Evolutionary conservation across 164 flowering plant genomes (phyloP).

Genomic region (Chimonanthus praecox): DNA sequence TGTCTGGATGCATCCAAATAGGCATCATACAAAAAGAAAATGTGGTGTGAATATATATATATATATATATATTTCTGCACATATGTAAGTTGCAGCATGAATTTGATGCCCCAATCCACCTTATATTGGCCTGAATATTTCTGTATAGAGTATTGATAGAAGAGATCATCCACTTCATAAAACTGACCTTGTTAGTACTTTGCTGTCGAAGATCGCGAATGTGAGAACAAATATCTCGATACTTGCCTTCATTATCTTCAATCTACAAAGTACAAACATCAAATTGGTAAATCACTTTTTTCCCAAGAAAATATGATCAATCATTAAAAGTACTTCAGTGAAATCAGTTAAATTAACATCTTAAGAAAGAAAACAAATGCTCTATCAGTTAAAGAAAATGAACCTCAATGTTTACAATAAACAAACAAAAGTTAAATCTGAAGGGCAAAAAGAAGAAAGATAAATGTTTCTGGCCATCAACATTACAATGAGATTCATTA

Average conservation of each 20-base stretch:
- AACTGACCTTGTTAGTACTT: constrained; percentile 65
- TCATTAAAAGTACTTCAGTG: neutral
- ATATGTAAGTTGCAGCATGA: too few relatives aligned
- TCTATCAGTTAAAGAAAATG: too few relatives aligned
- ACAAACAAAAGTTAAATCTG: too few relatives aligned
- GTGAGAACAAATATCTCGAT: constrained; percentile 24
- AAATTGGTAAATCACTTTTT: neutral
- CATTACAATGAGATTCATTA: too few relatives aligned
- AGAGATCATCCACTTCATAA: neutral
- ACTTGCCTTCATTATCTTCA: constrained; percentile 37
- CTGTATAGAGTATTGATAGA: neutral
- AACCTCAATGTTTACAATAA: too few relatives aligned
- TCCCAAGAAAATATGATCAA: constrained; percentile 1
- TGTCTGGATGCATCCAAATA: neutral
- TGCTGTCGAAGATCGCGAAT: constrained; percentile 48
- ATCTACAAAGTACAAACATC: constrained; percentile 31
- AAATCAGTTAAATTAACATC: neutral
- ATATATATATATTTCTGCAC: too few relatives aligned
- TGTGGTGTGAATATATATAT: too few relatives aligned
- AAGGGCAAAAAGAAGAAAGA: too few relatives aligned
- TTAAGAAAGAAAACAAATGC: neutral
- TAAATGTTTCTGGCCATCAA: too few relatives aligned
- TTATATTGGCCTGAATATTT: too few relatives aligned
- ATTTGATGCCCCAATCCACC: too few relatives aligned
- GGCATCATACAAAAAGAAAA: neutral